Percentiles rank a stretch among this genome's conserved stretches.
phyloP scores from a whole-genome alignment of 2,329 filamentous ascomycete species.

The Botrytis pseudocinerea region DNA sequence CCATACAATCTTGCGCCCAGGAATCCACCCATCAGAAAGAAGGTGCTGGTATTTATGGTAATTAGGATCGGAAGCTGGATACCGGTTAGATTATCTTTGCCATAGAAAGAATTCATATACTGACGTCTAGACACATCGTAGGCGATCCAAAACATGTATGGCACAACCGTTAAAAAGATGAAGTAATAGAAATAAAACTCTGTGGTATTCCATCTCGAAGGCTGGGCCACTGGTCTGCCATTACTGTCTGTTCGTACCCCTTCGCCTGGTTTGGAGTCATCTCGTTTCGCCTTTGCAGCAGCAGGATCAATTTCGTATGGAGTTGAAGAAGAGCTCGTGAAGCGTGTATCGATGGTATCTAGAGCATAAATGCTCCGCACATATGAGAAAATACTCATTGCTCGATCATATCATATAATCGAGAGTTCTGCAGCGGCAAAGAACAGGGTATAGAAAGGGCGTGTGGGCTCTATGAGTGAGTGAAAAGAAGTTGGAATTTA shows the following conservation, averaged over 20 bases:
- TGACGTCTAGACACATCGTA: conserved; percentile 81
- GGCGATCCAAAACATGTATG: conserved; percentile 88
- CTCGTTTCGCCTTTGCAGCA: conserved; percentile 35
- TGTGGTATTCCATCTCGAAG: conserved; percentile 78
- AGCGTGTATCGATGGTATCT: conserved; percentile 69
- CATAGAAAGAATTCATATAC: conserved; percentile 38
- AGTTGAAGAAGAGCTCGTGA: conserved; percentile 69
- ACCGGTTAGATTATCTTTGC: conserved; percentile 25
- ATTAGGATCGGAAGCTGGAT: conserved; percentile 73
- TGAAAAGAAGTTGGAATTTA: conserved; percentile 2
- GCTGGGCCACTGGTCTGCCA: conserved; percentile 51
- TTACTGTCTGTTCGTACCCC: conserved; percentile 43
- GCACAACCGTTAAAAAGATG: conserved; percentile 65
- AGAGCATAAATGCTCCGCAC: conserved; percentile 60
- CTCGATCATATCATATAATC: conserved; percentile 6
- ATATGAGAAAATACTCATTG: conserved; percentile 44
- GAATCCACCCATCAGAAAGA: conserved; percentile 85
- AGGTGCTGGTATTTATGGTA: conserved; percentile 72
- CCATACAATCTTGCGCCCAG: conserved; percentile 80
- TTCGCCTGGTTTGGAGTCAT: conserved; percentile 35
- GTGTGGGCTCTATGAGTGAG: neutral
- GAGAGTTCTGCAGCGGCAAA: neutral
- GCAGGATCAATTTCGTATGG: conserved; percentile 57
- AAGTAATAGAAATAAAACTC: conserved; percentile 85
- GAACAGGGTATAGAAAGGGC: neutral